Percentiles rank a stretch among this genome's conserved stretches.
Conservation (phyloP, 1,139 yeast genomes). For the Scheffersomyces cryptocercus region DNA sequence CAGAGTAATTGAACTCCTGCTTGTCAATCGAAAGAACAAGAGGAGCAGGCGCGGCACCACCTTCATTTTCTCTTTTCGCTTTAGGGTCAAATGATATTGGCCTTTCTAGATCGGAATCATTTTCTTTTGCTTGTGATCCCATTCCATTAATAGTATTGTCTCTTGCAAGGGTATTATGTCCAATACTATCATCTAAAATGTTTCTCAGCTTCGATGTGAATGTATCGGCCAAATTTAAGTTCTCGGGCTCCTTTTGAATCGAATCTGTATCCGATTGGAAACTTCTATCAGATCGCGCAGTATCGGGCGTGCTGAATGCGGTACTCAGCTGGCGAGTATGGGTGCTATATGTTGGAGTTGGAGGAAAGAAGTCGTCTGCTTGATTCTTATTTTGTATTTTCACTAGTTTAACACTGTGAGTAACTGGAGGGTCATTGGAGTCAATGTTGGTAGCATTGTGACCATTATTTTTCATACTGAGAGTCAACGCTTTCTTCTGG, state of each 20-base stretch:
- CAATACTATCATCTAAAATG: neutral
- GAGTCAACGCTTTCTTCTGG: too few relatives aligned
- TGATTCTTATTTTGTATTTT: neutral
- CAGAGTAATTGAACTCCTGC: conserved; percentile 10
- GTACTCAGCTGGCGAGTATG: conserved; percentile 5
- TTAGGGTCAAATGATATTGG: neutral
- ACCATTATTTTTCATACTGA: too few relatives aligned
- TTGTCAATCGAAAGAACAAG: conserved; percentile 29
- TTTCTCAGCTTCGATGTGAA: neutral
- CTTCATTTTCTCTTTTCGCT: neutral
- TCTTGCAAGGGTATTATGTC: neutral
- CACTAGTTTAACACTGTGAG: neutral
- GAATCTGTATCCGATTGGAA: conserved; percentile 40
- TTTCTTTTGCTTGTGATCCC: too few relatives aligned
- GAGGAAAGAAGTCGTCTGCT: conserved; percentile 22
- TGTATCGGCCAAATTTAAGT: conserved; percentile 21
- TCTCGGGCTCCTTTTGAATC: conserved; percentile 35
- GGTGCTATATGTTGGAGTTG: conserved; percentile 29
- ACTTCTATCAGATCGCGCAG: conserved; percentile 37
- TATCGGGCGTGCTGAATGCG: conserved; percentile 19
- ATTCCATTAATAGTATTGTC: neutral
- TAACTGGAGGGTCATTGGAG: neutral
- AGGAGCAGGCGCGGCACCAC: conserved; percentile 14
- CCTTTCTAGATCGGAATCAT: too few relatives aligned
- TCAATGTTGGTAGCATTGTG: neutral